phyloP scores from a whole-genome alignment of 805 yeast species.

The Teunomyces kruisii region DNA sequence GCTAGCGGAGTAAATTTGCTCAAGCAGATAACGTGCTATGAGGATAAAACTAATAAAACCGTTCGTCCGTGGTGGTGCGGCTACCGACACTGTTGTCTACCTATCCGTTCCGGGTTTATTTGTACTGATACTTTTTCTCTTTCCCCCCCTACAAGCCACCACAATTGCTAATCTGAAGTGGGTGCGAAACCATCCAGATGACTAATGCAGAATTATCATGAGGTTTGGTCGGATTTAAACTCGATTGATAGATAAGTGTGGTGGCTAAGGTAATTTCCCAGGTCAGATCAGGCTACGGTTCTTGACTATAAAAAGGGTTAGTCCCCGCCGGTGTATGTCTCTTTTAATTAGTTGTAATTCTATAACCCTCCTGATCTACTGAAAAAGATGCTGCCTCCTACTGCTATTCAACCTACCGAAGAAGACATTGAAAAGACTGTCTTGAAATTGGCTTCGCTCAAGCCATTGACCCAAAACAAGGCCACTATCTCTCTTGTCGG shows the following conservation, averaged over 20 bases:
- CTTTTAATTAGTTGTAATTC: no score
- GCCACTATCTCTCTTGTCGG: neutral
- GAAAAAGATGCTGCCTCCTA: constrained; percentile 6
- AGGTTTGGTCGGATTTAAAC: neutral
- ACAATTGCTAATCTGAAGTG: neutral
- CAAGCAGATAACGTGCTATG: no score
- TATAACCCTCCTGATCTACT: neutral
- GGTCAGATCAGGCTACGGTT: no score
- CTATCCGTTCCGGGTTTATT: no score
- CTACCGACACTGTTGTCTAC: no score
- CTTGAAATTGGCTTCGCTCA: constrained; percentile 5
- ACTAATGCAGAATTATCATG: neutral
- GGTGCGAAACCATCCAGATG: neutral
- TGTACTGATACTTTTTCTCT: no score
- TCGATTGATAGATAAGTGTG: neutral
- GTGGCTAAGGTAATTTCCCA: neutral
- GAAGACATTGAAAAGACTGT: constrained; percentile 6
- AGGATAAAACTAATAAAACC: no score
- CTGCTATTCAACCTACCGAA: constrained; percentile 4
- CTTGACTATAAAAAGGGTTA: neutral
- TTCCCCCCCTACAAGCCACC: neutral
- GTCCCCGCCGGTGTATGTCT: neutral
- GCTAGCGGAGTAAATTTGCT: no score
- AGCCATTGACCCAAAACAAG: constrained; percentile 4
- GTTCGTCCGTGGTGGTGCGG: no score